Base-by-base conservation (phyloP, 345 rosid species). In the Populus nigra region DNA sequence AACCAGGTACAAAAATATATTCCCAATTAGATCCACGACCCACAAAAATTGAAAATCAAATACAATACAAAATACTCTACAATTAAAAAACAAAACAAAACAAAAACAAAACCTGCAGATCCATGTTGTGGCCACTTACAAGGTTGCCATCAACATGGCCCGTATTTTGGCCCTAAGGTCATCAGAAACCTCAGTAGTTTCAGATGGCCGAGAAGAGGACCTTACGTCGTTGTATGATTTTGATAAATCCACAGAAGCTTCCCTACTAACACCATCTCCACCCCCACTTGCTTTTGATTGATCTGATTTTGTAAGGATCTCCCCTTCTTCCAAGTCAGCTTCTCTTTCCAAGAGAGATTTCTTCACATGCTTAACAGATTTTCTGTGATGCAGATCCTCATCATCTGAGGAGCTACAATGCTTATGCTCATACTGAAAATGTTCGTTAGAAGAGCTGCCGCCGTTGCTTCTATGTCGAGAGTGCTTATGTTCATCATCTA, bases 161-260 rank as follows among this genome's bases (percentile, higher is more conserved):
- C 97, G 92, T 68, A 96, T 89, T 88, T 93, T 96, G 68, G 99
- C 98, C 84, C 98, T 87, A 69, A 96, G 89, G 23, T 93, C 98
- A 66, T 92, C 88, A 5, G 94, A 80, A 43, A 93, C 89, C 29
- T 88, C 83, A 66, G 88, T 61, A 36, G 87, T 62, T 41, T 88
- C 87, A 3, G 84, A 65, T 0, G 88, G 87, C 43, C 77, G 83
- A 36, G 88, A 81, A 16, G 82, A 57, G 12, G 83, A 77, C 66
- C 83, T 81, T 20, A 47, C 72, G 16, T 81, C 85, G 5, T 49
- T 72, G 39, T 80, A 66, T 3, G 76, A 69, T 74, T 67, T 84
- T 39, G 87, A 76, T 36, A 77, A 38, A 47, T 73, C 80, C 4
- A 79, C 80, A 5, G 86, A 89, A 49, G 90, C 85, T 77, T 87